phyloP scores from a whole-genome alignment of 768 basidiomycete species.

The Trametes gibbosa region DNA sequence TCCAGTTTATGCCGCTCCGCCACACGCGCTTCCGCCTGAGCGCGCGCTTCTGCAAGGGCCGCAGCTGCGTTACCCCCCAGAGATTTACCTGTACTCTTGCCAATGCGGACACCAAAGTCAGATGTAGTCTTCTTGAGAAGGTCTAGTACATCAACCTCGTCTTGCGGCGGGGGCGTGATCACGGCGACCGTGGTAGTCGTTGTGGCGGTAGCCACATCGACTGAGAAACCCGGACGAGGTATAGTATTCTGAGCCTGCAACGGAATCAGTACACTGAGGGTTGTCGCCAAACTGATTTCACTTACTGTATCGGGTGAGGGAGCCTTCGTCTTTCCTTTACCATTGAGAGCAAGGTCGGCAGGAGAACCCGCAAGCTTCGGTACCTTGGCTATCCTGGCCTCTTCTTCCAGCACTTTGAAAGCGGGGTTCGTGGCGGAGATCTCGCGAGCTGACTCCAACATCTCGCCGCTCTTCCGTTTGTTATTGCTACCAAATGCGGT shows the following conservation, averaged over 20 bases:
- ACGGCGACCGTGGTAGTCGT: constrained; percentile 6
- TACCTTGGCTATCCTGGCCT: constrained; percentile 45
- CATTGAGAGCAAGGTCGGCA: not conserved
- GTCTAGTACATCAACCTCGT: constrained; percentile 55
- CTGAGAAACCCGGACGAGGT: not conserved
- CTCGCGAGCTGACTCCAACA: constrained; percentile 18
- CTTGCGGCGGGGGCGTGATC: constrained; percentile 2
- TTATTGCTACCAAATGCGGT: constrained; percentile 28
- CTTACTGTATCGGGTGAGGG: constrained; percentile 5
- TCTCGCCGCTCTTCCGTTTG: constrained; percentile 66
- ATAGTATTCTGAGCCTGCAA: not conserved
- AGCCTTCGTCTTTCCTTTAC: constrained; percentile 14
- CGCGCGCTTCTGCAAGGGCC: constrained; percentile 65
- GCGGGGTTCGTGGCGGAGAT: not conserved
- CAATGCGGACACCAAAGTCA: constrained; percentile 55
- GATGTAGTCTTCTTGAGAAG: constrained; percentile 71
- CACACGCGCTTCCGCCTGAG: constrained; percentile 65
- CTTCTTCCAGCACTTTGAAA: constrained; percentile 31
- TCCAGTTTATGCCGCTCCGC: constrained; percentile 60
- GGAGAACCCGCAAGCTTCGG: constrained; percentile 36
- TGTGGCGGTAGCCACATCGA: not conserved
- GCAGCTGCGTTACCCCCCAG: constrained; percentile 54
- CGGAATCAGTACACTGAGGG: not conserved
- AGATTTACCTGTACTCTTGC: constrained; percentile 62
- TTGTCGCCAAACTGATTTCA: not conserved